phyloP scores from a whole-genome alignment of 2,329 filamentous ascomycete species.

The Talaromyces sp. region DNA sequence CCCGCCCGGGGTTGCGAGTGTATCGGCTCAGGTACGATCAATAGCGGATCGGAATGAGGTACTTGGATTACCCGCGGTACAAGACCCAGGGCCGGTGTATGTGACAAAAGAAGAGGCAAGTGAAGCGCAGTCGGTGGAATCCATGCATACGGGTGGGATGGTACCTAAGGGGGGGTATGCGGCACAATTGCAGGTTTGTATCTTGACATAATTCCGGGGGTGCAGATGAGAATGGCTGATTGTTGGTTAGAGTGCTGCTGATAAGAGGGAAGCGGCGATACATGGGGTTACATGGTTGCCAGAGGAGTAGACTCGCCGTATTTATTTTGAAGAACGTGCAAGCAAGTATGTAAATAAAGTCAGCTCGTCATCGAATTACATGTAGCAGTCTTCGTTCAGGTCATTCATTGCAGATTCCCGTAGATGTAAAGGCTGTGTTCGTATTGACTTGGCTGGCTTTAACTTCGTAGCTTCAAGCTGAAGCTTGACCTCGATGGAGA shows the following conservation, averaged over 20 bases:
- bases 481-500: not conserved
- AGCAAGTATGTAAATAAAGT: not conserved
- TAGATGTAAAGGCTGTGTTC: not conserved
- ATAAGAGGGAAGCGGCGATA: conserved; percentile 30
- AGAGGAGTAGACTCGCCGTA: conserved; percentile 6
- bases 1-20: conserved; percentile 29
- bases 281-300: conserved; percentile 18
- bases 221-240: not conserved
- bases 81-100: conserved; percentile 24
- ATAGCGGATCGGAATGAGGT: conserved; percentile 35
- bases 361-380: not conserved
- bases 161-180: conserved; percentile 32
- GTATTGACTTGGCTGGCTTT: not conserved
- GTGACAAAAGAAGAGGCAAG: conserved; percentile 34
- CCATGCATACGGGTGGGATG: conserved; percentile 30
- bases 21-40: conserved; percentile 32
- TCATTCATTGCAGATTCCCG: not conserved
- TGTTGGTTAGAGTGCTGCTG: conserved; percentile 31
- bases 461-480: not conserved
- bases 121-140: conserved; percentile 30
- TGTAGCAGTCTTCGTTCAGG: not conserved
- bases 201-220: not conserved
- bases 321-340: not conserved
- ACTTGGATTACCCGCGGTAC: conserved; percentile 26
- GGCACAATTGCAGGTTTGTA: conserved; percentile 34